Evolutionary conservation across 495 filamentous ascomycete genomes (phyloP), one percentile per base, ranked within the genome.

Genomic region (Lophium mytilinum): DNA sequence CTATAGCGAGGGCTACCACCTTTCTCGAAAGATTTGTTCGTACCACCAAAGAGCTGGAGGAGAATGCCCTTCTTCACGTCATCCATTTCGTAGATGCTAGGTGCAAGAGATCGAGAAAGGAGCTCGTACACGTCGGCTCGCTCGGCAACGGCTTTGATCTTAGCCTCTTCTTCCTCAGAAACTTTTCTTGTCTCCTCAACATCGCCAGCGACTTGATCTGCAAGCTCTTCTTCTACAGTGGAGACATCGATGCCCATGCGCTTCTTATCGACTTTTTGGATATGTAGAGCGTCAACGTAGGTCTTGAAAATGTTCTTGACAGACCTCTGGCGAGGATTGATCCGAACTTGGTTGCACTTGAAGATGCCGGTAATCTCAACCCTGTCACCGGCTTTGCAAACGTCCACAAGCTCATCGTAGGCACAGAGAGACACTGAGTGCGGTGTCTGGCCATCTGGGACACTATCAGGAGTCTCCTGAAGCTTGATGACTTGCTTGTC

Each of bases 401-500:
- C 81, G 73, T 99, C 93, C 8, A 97, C 95, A 46, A 97, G 75
- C 73, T 97, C 94, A 68, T 96, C 91, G 63, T 97, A 96, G 33
- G 89, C 90, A 69, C 92, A 97, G 34, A 99, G 80, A 4, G 90
- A 95, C 15, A 99, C 93, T 0, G 94, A 96, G 72, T 99, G 93
- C n/a, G 93, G 93, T 18, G 93, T 93, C 72, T 99, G 93, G 24
- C 93, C 93, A 57, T 95, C 88, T 11, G 93, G 93, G 42, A 97
- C 84, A 46, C 79, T 87, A 68, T 99, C 93, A 8, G 93, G 93
- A 0, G 93, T 99, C 71, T 99, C 93, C 69, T 99, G 93, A 34
- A 99, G 78, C 72, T 97, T 97, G 77, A 99, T 95, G 55, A 97
- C 90, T 65, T 99, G 93, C 73, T 97, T 99, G 67, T 99, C 93